These are phyloP conservation scores for Alternaria infectoria DNA, from an alignment of 2,329 filamentous ascomycete species.

Conservation along the genomic window DNA sequence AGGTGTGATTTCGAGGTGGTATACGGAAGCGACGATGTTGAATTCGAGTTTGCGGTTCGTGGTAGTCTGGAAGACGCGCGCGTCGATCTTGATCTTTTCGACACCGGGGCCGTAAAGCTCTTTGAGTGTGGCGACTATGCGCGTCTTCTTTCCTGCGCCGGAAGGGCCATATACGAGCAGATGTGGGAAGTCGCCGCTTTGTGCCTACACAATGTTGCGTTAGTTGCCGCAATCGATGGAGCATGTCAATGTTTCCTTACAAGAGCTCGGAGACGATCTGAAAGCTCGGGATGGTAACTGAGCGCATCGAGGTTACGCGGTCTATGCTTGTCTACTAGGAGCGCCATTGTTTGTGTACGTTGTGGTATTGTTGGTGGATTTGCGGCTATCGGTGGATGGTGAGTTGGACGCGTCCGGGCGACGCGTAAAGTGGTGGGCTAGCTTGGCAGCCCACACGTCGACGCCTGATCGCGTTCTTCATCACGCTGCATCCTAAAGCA, in stretches of 20 bases:
- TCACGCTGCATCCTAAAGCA: neutral
- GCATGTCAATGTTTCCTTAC: slow-evolving; percentile 58
- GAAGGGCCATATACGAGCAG: slow-evolving; percentile 96
- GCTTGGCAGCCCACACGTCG: slow-evolving; percentile 20
- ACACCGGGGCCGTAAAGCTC: slow-evolving; percentile 94
- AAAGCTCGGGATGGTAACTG: slow-evolving; percentile 88
- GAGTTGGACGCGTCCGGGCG: slow-evolving; percentile 31
- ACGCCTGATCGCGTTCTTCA: neutral
- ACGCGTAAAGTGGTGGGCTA: slow-evolving; percentile 38
- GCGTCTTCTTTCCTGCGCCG: slow-evolving; percentile 96
- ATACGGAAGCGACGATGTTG: slow-evolving; percentile 96
- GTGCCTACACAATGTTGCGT: slow-evolving; percentile 65
- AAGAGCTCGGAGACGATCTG: slow-evolving; percentile 82
- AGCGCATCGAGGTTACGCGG: slow-evolving; percentile 77
- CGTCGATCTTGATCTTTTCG: slow-evolving; percentile 99
- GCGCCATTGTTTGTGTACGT: slow-evolving; percentile 58
- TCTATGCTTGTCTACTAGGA: slow-evolving; percentile 69
- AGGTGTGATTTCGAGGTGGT: slow-evolving; percentile 97
- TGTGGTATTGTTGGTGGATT: slow-evolving; percentile 1
- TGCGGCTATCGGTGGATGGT: slow-evolving; percentile 15
- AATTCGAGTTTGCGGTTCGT: slow-evolving; percentile 98
- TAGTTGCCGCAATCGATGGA: slow-evolving; percentile 14
- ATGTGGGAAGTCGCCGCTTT: slow-evolving; percentile 97
- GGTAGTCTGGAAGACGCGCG: slow-evolving; percentile 92
- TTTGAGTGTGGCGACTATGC: slow-evolving; percentile 92